Base-by-base conservation (phyloP, 495 filamentous ascomycete genomes). In the Haplographium delicatum region DNA sequence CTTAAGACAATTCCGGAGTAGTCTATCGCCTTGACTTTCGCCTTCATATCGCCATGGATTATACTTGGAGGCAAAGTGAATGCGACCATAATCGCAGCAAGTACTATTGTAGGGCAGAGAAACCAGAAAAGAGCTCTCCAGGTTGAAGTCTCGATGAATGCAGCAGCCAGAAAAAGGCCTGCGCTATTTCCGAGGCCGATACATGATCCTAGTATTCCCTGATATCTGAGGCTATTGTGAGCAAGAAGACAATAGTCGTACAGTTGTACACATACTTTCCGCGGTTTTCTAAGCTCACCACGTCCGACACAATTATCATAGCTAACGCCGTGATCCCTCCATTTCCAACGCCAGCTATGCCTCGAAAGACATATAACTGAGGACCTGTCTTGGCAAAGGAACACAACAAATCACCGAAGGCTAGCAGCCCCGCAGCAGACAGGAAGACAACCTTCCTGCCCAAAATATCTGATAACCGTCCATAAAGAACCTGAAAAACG, bases 321-420 rank as follows among this genome's bases (percentile, higher is more conserved):
- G 86, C 84, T 40, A 93, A 78, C 3, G 85, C 84, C 2, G 84
- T 88, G 83, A 94, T 94, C 19, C 89, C 89, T 31, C 86, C 89
- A 26, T 85, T 88, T 13, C 88, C 88, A 51, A 90, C 79, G 6
- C 89, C 89, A 2, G 68, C 63, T 1, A 74, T 47, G 9, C 77
- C 79, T 50, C 79, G 62, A 30, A 87, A 83, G 38, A 75, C 78
- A 63, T 89, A 87, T 11, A 94, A 66, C 55, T 89, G 68, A 40
- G 73, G 70, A 63, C 91, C 88, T 57, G 80, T 76, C 31, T 72
- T 80, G 7, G 85, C 80, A n/a, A 91, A 65, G 2, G 86, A 86
- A 62, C 88, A 91, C 44, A 73, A 76, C 30, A 90, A 63, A 50
- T 82, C 87, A 2, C 86, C 88, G 6, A 82, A 61, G 5, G 86